Conservation (phyloP, 2,329 filamentous ascomycete species). For the Colletotrichum gloeosporioides region DNA sequence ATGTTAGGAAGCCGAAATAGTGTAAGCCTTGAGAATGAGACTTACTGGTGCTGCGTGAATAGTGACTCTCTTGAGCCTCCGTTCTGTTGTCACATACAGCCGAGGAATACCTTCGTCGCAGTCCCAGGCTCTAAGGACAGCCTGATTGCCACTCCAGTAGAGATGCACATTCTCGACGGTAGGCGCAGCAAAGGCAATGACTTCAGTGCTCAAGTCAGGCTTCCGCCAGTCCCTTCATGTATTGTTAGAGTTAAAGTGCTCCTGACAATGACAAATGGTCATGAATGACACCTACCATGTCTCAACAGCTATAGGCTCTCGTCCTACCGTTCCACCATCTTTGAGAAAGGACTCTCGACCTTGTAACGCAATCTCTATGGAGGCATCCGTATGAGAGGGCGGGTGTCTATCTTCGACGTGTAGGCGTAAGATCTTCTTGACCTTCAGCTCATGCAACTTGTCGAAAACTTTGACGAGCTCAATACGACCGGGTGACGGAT, state of each 20-base stretch:
- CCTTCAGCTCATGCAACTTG: neutral
- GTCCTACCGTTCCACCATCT: neutral
- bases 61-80: neutral
- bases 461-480: neutral
- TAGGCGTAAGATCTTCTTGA: neutral
- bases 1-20: accelerated
- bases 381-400: neutral
- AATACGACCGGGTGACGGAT: neutral
- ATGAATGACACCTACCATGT: neutral
- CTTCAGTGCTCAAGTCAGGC: neutral
- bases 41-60: neutral
- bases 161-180: neutral
- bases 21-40: neutral
- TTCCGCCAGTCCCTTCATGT: neutral
- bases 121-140: neutral
- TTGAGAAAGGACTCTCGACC: neutral
- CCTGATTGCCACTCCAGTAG: neutral
- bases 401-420: neutral
- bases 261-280: neutral
- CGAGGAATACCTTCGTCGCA: neutral
- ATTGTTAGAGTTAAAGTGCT: neutral
- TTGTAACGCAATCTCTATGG: neutral
- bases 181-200: neutral
- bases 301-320: neutral
- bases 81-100: neutral